Percentiles rank a stretch among this genome's conserved stretches.
These are phyloP conservation scores for Colletotrichum paranaense DNA, from an alignment of 2,329 filamentous ascomycete genomes.

Conservation along the genomic window DNA sequence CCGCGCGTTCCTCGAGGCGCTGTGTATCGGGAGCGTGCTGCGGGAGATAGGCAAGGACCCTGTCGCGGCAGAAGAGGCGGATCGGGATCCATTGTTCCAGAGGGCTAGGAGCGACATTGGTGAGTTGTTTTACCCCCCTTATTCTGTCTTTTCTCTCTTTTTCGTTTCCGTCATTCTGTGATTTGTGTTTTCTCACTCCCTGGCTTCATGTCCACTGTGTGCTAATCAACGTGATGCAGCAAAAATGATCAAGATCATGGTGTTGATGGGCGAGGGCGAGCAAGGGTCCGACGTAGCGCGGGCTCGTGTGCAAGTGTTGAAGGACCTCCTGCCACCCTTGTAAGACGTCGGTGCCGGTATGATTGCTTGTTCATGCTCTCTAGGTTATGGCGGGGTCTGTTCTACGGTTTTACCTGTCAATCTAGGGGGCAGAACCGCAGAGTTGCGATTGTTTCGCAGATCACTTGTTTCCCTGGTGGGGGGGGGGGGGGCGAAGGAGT, in stretches of 20 bases:
- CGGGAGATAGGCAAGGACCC: constrained; percentile 61
- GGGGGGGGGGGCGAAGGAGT: neutral
- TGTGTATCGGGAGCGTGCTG: constrained; percentile 73
- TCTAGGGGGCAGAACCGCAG: neutral
- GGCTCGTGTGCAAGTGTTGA: constrained; percentile 69
- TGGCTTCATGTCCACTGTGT: neutral
- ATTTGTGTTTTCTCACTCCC: neutral
- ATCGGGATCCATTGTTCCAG: constrained; percentile 68
- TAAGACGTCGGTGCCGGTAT: neutral
- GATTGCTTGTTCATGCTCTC: neutral
- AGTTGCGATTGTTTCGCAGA: neutral
- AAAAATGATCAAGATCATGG: constrained; percentile 74
- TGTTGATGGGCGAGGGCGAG: constrained; percentile 65
- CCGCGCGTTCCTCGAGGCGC: constrained; percentile 80
- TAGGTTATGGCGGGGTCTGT: neutral
- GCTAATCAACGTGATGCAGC: constrained; percentile 47
- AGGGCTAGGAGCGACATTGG: constrained; percentile 70
- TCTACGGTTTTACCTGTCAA: neutral
- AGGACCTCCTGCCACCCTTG: constrained; percentile 57
- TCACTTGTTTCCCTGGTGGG: neutral
- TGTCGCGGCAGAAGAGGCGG: constrained; percentile 56
- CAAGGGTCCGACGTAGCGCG: constrained; percentile 68
- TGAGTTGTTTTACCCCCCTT: constrained; percentile 49
- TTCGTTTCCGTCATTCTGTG: no score
- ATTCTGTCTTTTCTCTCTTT: no score